Percentiles rank a stretch among this genome's conserved stretches.
phyloP scores from a whole-genome alignment of 2,329 filamentous ascomycete genomes.

The Ilyonectria robusta region DNA sequence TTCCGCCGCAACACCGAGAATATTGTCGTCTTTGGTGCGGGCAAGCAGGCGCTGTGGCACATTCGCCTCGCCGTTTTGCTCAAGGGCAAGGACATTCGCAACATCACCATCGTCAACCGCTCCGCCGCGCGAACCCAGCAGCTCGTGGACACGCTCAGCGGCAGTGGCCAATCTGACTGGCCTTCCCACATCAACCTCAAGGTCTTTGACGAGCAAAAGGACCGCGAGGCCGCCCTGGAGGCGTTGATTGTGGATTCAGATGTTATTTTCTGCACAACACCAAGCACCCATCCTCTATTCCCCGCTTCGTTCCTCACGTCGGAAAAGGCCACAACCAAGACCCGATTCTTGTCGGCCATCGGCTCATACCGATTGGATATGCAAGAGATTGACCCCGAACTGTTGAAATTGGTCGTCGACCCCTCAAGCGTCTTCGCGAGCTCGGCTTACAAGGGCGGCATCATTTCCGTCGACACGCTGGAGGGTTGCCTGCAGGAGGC shows the following conservation, averaged over 20 bases:
- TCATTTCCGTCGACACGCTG: conserved; percentile 46
- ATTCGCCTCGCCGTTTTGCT: conserved; percentile 75
- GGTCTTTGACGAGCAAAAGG: conserved; percentile 27
- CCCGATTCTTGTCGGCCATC: conserved; percentile 49
- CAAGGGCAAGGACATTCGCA: conserved; percentile 43
- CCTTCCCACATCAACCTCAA: conserved; percentile 35
- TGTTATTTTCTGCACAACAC: conserved; percentile 52
- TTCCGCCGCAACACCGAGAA: conserved; percentile 53
- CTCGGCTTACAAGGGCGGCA: conserved; percentile 26
- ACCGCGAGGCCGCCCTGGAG: conserved; percentile 35
- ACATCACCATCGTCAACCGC: conserved; percentile 53
- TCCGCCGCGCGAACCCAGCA: conserved; percentile 41
- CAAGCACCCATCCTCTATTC: conserved; percentile 49
- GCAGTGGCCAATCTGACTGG: conserved; percentile 26
- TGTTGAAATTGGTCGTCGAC: conserved; percentile 43
- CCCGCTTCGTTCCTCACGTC: conserved; percentile 40
- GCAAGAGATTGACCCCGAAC: conserved; percentile 51
- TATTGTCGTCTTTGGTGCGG: conserved; percentile 78
- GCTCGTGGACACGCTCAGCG: conserved; percentile 39
- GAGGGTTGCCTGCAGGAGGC: conserved; percentile 50
- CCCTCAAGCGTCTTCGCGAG: conserved; percentile 21
- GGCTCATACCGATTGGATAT: conserved; percentile 52
- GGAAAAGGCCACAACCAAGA: conserved; percentile 41
- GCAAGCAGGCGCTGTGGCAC: conserved; percentile 81
- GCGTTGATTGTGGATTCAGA: conserved; percentile 41